A percentile compares a stretch with the other conserved stretches of the same genome.
These are phyloP conservation scores for Colletotrichum sp. DNA, from an alignment of 2,329 filamentous ascomycete genomes.

Conservation along the genomic window DNA sequence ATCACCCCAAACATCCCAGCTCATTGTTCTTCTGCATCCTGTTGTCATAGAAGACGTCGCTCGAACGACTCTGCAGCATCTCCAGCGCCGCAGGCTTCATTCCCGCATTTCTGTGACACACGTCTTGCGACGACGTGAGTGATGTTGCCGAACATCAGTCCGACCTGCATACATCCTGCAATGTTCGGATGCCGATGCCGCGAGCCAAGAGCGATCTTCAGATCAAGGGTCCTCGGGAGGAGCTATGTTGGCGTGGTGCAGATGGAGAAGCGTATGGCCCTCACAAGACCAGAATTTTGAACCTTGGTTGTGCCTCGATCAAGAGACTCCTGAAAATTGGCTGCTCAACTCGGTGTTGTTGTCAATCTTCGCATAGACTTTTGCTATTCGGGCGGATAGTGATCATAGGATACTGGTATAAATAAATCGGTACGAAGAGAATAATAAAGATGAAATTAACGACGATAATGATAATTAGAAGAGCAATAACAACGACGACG, in stretches of 20 bases:
- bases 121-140: neutral
- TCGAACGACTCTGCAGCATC: neutral
- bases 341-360: too few species aligned
- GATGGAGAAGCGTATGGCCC: neutral
- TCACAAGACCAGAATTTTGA: neutral
- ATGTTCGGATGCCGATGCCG: neutral
- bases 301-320: neutral
- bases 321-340: too few species aligned
- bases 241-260: neutral
- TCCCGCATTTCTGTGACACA: neutral
- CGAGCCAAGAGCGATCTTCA: neutral
- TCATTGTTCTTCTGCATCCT: neutral
- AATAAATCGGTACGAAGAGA: too few species aligned
- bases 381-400: too few species aligned
- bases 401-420: accelerated
- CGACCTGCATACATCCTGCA: neutral
- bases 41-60: neutral
- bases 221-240: neutral
- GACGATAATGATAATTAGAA: too few species aligned
- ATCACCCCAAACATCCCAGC: neutral
- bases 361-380: accelerated
- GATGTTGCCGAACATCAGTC: neutral
- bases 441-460: too few species aligned
- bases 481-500: too few species aligned
- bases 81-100: neutral